phyloP scores from a whole-genome alignment of 2,329 filamentous ascomycete species.

The Dactylella cylindrospora region DNA sequence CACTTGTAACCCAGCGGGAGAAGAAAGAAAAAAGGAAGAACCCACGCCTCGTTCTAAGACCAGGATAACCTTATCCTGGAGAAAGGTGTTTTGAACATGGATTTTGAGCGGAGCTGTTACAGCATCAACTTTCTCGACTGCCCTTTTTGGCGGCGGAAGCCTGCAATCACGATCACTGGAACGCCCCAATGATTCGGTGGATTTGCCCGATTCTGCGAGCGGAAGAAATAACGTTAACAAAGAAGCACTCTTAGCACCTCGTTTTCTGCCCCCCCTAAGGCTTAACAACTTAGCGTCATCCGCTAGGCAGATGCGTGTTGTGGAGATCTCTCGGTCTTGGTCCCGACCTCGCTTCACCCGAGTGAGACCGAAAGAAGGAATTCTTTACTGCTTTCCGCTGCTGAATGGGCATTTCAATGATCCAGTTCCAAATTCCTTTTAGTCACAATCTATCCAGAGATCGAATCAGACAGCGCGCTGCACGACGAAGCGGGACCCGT shows the following conservation, averaged over 20 bases:
- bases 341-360: conserved; percentile 41
- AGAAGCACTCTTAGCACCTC: conserved; percentile 22
- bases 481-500: no score
- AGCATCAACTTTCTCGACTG: conserved; percentile 29
- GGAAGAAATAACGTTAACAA: conserved; percentile 43
- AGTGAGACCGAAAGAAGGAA: conserved; percentile 34
- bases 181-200: conserved; percentile 40
- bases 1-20: conserved; percentile 18
- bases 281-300: conserved; percentile 35
- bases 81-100: conserved; percentile 9
- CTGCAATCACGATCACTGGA: conserved; percentile 38
- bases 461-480: no score
- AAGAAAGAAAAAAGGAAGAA: no score
- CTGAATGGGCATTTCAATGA: no score
- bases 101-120: conserved; percentile 23
- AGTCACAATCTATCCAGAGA: conserved; percentile 41
- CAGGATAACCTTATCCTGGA: conserved; percentile 10
- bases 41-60: conserved; percentile 28
- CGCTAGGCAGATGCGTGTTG: conserved; percentile 41
- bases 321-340: no score
- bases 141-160: conserved; percentile 38
- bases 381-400: conserved; percentile 35
- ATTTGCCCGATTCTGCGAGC: conserved; percentile 42
- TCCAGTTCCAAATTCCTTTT: conserved; percentile 39
- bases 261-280: conserved; percentile 29